These are phyloP conservation scores for Phytopythium cucurbitacearum DNA, from an alignment of 352 stramenopile species.

Conservation along the genomic window DNA sequence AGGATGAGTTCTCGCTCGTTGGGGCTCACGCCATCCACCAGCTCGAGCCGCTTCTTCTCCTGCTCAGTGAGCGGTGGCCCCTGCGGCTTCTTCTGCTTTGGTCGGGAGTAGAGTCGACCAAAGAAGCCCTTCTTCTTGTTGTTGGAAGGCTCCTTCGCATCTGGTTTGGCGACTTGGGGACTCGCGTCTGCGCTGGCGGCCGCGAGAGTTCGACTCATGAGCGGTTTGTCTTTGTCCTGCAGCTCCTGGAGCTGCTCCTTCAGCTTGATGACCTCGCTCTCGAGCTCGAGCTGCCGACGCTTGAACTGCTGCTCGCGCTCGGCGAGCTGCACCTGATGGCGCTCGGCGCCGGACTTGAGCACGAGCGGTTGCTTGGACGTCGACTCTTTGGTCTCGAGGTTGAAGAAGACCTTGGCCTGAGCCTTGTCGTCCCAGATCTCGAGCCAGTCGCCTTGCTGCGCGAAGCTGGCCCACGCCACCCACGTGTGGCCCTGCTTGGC, in stretches of 20 bases:
- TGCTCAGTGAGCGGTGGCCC: slow-evolving; percentile 20
- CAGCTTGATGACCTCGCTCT: slow-evolving; percentile 66
- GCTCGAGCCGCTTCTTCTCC: slow-evolving; percentile 30
- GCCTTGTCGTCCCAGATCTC: slow-evolving; percentile 57
- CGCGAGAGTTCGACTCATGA: slow-evolving; percentile 10
- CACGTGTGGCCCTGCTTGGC: slow-evolving; percentile 59
- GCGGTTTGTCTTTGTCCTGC: slow-evolving; percentile 34
- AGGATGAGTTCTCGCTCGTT: slow-evolving; percentile 21
- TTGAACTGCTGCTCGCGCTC: slow-evolving; percentile 54
- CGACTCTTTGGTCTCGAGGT: slow-evolving; percentile 77
- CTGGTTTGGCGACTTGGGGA: slow-evolving; percentile 5
- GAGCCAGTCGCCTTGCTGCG: slow-evolving; percentile 62
- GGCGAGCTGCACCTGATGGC: slow-evolving; percentile 46
- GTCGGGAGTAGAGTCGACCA: slow-evolving; percentile 17
- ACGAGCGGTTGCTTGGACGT: slow-evolving; percentile 44
- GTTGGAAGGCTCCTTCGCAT: slow-evolving; percentile 5
- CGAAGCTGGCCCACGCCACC: slow-evolving; percentile 47
- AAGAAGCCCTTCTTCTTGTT: slow-evolving; percentile 17
- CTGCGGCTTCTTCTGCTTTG: slow-evolving; percentile 1
- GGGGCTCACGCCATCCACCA: slow-evolving; percentile 18
- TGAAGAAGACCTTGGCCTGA: slow-evolving; percentile 54
- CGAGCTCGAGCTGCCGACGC: slow-evolving; percentile 42
- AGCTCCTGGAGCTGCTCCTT: slow-evolving; percentile 50
- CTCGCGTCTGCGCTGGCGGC: background rate
- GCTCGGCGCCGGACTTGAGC: slow-evolving; percentile 47